phyloP scores from a whole-genome alignment of 2,329 filamentous ascomycete genomes.

The Fusarium pseudoanthophilum region DNA sequence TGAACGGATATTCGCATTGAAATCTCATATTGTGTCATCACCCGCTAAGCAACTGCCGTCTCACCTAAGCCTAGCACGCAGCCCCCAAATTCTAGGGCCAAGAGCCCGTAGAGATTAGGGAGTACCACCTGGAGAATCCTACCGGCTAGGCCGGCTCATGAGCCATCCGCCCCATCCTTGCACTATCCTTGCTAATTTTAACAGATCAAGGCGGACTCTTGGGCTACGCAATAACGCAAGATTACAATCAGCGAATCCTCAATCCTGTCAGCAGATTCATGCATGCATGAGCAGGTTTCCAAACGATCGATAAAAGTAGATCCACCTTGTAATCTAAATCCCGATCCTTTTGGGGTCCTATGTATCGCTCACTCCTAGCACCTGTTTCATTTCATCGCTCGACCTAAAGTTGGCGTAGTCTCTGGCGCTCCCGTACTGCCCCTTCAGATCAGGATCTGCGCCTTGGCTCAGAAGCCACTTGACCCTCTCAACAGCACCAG shows the following conservation, averaged over 20 bases:
- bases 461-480: slow-evolving; percentile 33
- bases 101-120: not conserved
- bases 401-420: slow-evolving; percentile 7
- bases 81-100: not conserved
- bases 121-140: not conserved
- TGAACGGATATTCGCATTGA: not conserved
- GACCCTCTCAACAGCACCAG: slow-evolving; percentile 30
- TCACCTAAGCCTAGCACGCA: not conserved
- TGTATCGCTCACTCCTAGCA: slow-evolving; percentile 5
- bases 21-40: not conserved
- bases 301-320: too few relatives aligned
- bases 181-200: not conserved
- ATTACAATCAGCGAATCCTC: not conserved
- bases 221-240: not conserved
- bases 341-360: not conserved
- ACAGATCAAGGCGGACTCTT: not conserved
- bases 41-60: not conserved
- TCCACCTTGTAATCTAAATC: not conserved
- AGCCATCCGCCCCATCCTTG: not conserved
- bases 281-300: not conserved
- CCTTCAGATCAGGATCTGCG: slow-evolving; percentile 22
- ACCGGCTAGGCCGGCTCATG: not conserved
- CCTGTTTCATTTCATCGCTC: slow-evolving; percentile 29
- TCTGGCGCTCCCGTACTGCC: slow-evolving; percentile 27
- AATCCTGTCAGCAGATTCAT: not conserved